Evolutionary conservation across 768 basidiomycete genomes (phyloP), one percentile per base, ranked within the genome.

Genomic region (Lactarius hengduanensis): DNA sequence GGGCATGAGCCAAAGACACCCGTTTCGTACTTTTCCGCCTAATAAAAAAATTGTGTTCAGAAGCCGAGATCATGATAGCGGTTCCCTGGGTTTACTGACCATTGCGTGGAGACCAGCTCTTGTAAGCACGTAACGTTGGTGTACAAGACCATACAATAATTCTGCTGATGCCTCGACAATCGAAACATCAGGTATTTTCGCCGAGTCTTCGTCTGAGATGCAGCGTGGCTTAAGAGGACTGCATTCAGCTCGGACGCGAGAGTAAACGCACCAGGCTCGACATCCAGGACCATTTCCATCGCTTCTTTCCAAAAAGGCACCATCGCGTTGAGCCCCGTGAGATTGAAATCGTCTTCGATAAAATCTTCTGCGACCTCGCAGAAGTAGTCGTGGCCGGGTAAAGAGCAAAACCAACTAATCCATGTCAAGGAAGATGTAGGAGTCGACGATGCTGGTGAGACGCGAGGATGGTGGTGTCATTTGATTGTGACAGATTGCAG

Each of bases 231-330:
- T 70, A 69, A 73, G 73, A 71, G 70, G 59, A 54, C 26, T 28
- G n/a, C 2, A 22, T 11, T 8, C 40, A 40, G 43, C 15, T 18
- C 69, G 61, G 61, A 61, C 59, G 30, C 62, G 30, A 67, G 70
- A 68, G 40, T n/a, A 40, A 26, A 76, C 88, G 76, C 75, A 96
- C 96, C 95, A 81, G 97, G 94, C 78, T 99, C 97, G 61, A 98
- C 96, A 79, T 99, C 97, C 71, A 99, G 78, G 18, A 99, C 94
- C 97, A 99, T 99, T 80, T 99, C 97, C 90, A 99, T 92, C 55
- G 97, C 97, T 77, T 99, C 97, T 77, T 98, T 98, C 94, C 96
- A 99, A 76, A 99, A 99, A 9, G 97, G 97, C 20, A 98, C 97
- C 88, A 96, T 88, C 38, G 85, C 84, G 74, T 95, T 96, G 76